Evolutionary conservation across 2,329 filamentous ascomycete genomes (phyloP).

Genomic region (Graphilbum fragrans): DNA sequence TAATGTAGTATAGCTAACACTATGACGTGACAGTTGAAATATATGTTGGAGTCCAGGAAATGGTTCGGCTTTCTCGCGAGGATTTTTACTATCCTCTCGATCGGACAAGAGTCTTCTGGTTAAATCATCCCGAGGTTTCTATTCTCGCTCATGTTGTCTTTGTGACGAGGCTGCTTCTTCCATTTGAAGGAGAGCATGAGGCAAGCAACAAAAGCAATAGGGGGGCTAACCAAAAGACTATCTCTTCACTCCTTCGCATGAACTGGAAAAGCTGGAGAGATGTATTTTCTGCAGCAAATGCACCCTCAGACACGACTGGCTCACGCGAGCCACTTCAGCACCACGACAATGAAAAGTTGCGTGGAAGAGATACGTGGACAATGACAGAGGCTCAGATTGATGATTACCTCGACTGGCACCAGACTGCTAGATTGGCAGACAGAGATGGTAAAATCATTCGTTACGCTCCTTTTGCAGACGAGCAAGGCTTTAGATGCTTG

Average conservation of each 20-base stretch:
- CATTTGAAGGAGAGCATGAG: conserved; percentile 44
- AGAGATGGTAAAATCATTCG: conserved; percentile 9
- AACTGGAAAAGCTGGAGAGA: conserved; percentile 63
- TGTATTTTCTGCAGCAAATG: conserved; percentile 24
- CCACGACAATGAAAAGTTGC: conserved; percentile 15
- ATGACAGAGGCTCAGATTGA: conserved; percentile 53
- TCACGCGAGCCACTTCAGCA: conserved; percentile 8
- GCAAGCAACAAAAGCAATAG: conserved; percentile 25
- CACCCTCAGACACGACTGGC: not conserved
- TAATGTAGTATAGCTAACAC: conserved; percentile 6
- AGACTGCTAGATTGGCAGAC: conserved; percentile 38
- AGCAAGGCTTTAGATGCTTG: too few relatives aligned
- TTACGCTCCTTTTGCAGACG: not conserved
- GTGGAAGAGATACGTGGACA: conserved; percentile 17
- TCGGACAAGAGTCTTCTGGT: conserved; percentile 28
- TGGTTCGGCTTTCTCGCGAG: conserved; percentile 38
- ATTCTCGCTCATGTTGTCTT: conserved; percentile 61
- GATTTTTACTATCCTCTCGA: conserved; percentile 45
- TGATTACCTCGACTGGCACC: conserved; percentile 71
- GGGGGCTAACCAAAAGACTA: not conserved
- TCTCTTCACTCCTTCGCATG: conserved; percentile 36
- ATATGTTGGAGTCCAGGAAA: conserved; percentile 43
- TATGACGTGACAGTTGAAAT: conserved; percentile 41
- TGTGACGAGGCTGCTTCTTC: conserved; percentile 67
- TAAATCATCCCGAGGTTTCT: conserved; percentile 62